Percentiles rank a stretch among this genome's conserved stretches.
These are phyloP conservation scores for Beauveria australis DNA, from an alignment of 2,329 filamentous ascomycete species.

Conservation along the genomic window DNA sequence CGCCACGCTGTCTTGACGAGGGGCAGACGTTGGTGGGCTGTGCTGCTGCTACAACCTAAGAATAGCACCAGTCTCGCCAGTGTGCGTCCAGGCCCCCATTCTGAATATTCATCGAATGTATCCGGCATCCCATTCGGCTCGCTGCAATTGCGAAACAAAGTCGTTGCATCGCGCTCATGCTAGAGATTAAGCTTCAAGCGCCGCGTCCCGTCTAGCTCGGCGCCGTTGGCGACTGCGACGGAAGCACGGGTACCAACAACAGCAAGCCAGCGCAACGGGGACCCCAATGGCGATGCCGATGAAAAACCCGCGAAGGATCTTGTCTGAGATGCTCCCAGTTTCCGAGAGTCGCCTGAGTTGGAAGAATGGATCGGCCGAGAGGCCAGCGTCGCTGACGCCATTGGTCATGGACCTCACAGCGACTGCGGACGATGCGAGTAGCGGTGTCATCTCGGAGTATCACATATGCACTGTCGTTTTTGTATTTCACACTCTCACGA, in stretches of 20 bases:
- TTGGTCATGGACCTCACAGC: not conserved
- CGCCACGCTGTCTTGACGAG: not conserved
- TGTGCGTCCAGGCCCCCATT: not conserved
- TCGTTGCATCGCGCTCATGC: not conserved
- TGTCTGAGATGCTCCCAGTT: not conserved
- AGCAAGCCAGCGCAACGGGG: conserved; percentile 4
- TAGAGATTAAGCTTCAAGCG: not conserved
- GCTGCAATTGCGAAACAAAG: not conserved
- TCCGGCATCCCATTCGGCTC: not conserved
- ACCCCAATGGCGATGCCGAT: conserved; percentile 9
- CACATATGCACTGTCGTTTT: not conserved
- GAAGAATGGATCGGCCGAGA: not conserved
- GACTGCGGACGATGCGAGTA: not conserved
- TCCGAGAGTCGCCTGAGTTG: not conserved
- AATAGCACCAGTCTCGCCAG: not conserved
- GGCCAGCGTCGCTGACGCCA: not conserved
- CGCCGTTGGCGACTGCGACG: not conserved
- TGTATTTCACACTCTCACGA: not conserved
- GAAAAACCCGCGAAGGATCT: conserved; percentile 10
- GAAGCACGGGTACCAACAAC: conserved; percentile 11
- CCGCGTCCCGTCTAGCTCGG: not conserved
- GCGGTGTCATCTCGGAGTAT: not conserved
- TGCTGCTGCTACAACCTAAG: not conserved
- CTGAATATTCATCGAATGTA: not conserved
- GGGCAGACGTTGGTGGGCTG: not conserved